These are phyloP conservation scores for Neurospora sp. DNA, from an alignment of 495 filamentous ascomycete genomes.

Conservation along the genomic window DNA sequence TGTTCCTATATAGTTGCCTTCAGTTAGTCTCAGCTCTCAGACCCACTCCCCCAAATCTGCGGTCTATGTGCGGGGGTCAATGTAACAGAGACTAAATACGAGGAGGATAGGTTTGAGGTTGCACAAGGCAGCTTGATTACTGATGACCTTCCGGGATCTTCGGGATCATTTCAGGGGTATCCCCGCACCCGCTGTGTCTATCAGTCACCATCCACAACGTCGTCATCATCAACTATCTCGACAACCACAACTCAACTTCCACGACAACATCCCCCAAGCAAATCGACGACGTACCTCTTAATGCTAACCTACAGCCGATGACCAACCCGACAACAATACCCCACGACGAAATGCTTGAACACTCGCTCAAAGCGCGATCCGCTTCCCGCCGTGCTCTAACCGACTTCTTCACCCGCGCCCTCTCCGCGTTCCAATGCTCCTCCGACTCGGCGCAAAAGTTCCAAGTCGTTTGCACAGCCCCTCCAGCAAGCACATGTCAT, in stretches of 20 bases:
- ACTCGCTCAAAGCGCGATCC: conserved; percentile 11
- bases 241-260: not conserved
- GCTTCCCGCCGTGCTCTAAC: conserved; percentile 12
- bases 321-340: not conserved
- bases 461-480: conserved; percentile 44
- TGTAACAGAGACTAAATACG: too few relatives aligned
- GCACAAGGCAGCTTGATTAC: not conserved
- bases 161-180: too few relatives aligned
- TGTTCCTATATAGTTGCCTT: too few relatives aligned
- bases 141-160: not conserved
- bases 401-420: conserved; percentile 36
- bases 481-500: not conserved
- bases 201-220: too few relatives aligned
- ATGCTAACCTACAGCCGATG: not conserved
- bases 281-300: not conserved
- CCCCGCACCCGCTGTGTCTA: too few relatives aligned
- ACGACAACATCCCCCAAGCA: not conserved
- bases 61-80: too few relatives aligned
- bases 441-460: conserved; percentile 33
- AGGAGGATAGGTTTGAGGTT: not conserved
- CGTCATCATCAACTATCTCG: too few relatives aligned
- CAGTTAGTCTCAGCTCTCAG: too few relatives aligned
- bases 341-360: conserved; percentile 13
- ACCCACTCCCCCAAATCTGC: too few relatives aligned
- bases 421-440: conserved; percentile 49